Base-by-base conservation (phyloP, 2,329 filamentous ascomycete genomes). In the Pezicula carpinea region DNA sequence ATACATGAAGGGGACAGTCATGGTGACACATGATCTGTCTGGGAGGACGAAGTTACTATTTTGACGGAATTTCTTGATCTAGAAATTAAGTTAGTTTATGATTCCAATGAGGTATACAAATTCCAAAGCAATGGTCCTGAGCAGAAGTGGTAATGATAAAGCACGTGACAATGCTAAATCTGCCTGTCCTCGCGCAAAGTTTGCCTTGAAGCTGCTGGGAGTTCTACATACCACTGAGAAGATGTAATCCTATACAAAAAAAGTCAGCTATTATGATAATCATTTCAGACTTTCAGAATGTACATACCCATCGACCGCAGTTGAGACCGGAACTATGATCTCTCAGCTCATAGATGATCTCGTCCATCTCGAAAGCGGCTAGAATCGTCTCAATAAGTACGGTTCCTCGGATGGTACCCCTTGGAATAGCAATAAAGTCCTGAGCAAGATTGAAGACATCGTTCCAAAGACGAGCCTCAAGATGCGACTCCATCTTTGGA, bases 351-450 rank as follows among this genome's bases (percentile, higher is more conserved):
- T 96, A 99, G 72, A 99, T 97, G 71, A 99, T 97, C 82, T 99
- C 93, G 62, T 99, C 93, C 93, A 99, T 99, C 78, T 99, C 93
- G 64, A 99, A 99, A 14, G 92, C 93, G 35, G 93, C 93, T 36
- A 92, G 80, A 68, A 99, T 97, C 47, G 93, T 97, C 80, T 99
- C 93, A 64, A 99, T 97, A 60, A 99, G 75, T 33, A 97, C 92
- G 3, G 93, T 99, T 53, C 81, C 93, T 59, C 93, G 87, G 70
- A 97, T 95, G 46, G 90, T 97, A 46, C 93, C 93, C 50, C 93
- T 82, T 46, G 80, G 80, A 73, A 99, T 86, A 59, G 88, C 87
- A 64, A 96, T 82, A 72, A 87, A 90, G 73, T 99, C 93, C 72
- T 99, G 93, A 11, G 83, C 85, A 23, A 96, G 76, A 76, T 96